Conservation (phyloP, 371 early-diverging fungal genomes). For the Mortierella sp. region DNA sequence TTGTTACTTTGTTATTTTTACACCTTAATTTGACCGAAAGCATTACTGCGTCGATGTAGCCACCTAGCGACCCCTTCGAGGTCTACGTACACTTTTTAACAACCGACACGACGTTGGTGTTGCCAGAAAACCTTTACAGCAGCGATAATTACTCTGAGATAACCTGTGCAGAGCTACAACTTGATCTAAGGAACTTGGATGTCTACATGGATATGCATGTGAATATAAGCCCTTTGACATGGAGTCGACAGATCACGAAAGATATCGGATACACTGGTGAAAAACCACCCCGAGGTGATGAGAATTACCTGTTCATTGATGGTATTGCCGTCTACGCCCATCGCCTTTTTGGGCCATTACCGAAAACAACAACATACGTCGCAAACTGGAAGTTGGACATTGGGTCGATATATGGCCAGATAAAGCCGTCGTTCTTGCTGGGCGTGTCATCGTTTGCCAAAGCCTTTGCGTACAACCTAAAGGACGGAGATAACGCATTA, state of each 20-base stretch:
- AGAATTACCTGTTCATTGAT: conserved; percentile 70
- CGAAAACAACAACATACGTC: conserved; percentile 75
- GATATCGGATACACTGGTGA: background rate
- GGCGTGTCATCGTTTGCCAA: conserved; percentile 69
- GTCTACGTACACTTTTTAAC: conserved; percentile 66
- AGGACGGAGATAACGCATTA: conserved; percentile 80
- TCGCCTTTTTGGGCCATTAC: conserved; percentile 81
- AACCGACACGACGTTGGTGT: conserved; percentile 67
- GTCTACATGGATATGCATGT: conserved; percentile 77
- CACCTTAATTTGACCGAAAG: background rate
- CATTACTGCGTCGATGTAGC: conserved; percentile 35
- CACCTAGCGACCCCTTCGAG: conserved; percentile 73
- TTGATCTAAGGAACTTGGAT: conserved; percentile 75
- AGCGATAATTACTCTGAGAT: conserved; percentile 66
- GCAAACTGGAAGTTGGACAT: conserved; percentile 80
- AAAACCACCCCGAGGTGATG: conserved; percentile 20
- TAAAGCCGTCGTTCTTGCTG: conserved; percentile 72
- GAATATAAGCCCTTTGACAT: conserved; percentile 70
- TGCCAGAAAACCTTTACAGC: conserved; percentile 83
- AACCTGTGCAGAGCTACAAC: conserved; percentile 72
- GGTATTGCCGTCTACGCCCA: conserved; percentile 77
- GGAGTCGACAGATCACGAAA: conserved; percentile 62
- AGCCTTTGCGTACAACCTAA: conserved; percentile 74
- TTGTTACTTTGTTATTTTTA: too few relatives aligned
- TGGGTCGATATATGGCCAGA: conserved; percentile 77